Evolutionary conservation across 352 stramenopile species (phyloP).

Genomic region (Globisporangium alternatum): DNA sequence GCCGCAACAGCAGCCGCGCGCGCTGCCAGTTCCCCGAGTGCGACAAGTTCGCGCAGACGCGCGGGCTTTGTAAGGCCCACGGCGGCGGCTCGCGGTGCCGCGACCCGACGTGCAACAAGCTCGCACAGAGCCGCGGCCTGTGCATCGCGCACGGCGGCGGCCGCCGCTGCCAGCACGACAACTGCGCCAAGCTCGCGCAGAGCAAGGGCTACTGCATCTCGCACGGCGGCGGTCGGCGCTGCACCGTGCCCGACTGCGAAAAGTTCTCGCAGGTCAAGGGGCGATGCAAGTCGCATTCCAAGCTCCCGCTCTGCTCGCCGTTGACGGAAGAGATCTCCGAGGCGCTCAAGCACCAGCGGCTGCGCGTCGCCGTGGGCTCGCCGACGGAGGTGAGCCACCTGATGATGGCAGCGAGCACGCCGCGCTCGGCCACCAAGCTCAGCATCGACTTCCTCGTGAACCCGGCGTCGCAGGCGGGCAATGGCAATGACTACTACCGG

Average conservation of each 20-base stretch:
- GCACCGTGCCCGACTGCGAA: conserved; percentile 67
- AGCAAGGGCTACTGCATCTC: conserved; percentile 84
- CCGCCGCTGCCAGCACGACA: conserved; percentile 58
- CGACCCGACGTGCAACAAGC: conserved; percentile 73
- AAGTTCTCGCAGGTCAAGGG: conserved; percentile 89
- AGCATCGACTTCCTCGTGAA: conserved; percentile 65
- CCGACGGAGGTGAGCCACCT: conserved; percentile 22
- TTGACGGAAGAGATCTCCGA: conserved; percentile 19
- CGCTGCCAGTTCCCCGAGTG: conserved; percentile 70
- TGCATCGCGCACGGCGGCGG: conserved; percentile 69
- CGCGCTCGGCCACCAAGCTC: conserved; percentile 35
- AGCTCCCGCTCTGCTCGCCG: conserved; percentile 34
- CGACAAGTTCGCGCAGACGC: conserved; percentile 84
- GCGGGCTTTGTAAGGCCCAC: conserved; percentile 80
- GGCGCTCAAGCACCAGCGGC: conserved; percentile 20
- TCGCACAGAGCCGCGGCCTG: conserved; percentile 65
- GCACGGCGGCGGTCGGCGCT: conserved; percentile 73
- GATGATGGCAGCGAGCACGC: conserved; percentile 15
- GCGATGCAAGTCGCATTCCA: conserved; percentile 84
- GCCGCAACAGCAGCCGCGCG: conserved; percentile 69
- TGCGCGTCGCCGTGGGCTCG: conserved; percentile 22
- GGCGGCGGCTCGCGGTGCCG: conserved; percentile 79
- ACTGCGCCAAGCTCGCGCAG: conserved; percentile 74
- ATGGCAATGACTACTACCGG: neutral
- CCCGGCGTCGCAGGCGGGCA: conserved; percentile 13